Evolutionary conservation across 106 monocot genomes (phyloP), one percentile per base, ranked within the genome.

Genomic region (Dactylorhiza incarnata): DNA sequence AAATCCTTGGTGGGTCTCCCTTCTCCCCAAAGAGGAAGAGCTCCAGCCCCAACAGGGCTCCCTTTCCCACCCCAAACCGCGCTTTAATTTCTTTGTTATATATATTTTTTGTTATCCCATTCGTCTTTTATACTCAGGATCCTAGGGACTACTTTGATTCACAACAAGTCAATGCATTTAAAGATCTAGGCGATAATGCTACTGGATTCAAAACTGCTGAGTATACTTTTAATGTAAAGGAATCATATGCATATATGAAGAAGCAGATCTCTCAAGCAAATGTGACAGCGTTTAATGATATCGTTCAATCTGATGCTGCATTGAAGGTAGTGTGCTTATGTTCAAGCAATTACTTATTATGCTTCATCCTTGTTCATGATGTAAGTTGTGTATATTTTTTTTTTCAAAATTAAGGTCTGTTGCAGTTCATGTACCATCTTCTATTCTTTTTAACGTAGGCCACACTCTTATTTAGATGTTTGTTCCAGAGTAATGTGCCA

Each of bases 121-220:
- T 66, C 43, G 70, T 15, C 61, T 75, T 66, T n/a, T 65, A 80
- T 22, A 24, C 45, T 50, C 82, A 99, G 97, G 97, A 99, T 87
- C 94, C 97, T 54, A 79, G 91, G 17, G 89, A 99, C 53, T 99
- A 99, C 76, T 94, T 99, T 83, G 94, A 99, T 76, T 91, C 89
- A 58, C 97, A 99, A 78, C 97, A 94, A 62, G 91, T 81, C 72
- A 86, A 91, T 91, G 91, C 94, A 45, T 45, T 94, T 58, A 91
- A 83, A 22, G 77, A 87, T 75, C 80, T 94, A 77, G 86, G 84
- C 55, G 89, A 85, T 19, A 76, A 54, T 73, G 80, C 65, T 55
- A 68, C 75, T 82, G 85, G 84, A 65, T 76, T 76, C 7, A 85
- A 83, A 76, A 71, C 68, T 5, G 45, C 69, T 24, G 80, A 82